Evolutionary conservation across 2,329 filamentous ascomycete genomes (phyloP).

Genomic region (Paecilomyces niveus): DNA sequence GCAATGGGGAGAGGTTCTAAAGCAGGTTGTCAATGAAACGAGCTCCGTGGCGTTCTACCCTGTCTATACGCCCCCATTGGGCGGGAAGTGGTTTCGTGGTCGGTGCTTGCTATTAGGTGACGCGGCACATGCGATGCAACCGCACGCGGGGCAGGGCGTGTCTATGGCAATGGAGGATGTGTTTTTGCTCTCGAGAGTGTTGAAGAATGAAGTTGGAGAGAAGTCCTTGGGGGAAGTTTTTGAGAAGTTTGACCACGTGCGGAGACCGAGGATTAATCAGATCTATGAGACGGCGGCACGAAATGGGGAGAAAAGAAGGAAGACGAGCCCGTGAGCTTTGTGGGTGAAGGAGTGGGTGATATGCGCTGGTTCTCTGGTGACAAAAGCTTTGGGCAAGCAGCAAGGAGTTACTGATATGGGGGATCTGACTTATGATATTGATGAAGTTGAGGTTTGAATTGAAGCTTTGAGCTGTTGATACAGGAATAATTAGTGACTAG

Average conservation of each 20-base stretch:
- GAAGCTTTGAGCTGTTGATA: background rate
- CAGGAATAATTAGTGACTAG: background rate
- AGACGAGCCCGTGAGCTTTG: constrained; percentile 15
- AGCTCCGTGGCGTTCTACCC: constrained; percentile 25
- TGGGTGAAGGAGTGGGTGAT: constrained; percentile 19
- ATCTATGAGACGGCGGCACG: constrained; percentile 15
- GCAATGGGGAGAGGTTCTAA: constrained; percentile 13
- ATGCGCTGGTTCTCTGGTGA: constrained; percentile 9
- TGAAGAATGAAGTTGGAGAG: constrained; percentile 7
- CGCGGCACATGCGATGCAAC: constrained; percentile 27
- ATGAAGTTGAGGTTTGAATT: constrained; percentile 7
- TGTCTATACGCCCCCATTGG: constrained; percentile 25
- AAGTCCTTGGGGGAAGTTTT: constrained; percentile 14
- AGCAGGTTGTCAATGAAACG: constrained; percentile 7
- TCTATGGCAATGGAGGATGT: constrained; percentile 49
- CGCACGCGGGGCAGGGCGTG: constrained; percentile 44
- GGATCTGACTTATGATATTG: constrained; percentile 25
- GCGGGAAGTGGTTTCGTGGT: constrained; percentile 21
- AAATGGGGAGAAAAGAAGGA: constrained; percentile 18
- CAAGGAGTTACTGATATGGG: constrained; percentile 13
- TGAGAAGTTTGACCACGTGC: constrained; percentile 18
- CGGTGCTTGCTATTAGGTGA: constrained; percentile 31
- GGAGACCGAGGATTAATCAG: constrained; percentile 22
- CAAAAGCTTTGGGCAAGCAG: constrained; percentile 13
- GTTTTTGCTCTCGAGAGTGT: constrained; percentile 20